Conservation (phyloP, 1,284 basidiomycete species). For the Trametes polyzona region DNA sequence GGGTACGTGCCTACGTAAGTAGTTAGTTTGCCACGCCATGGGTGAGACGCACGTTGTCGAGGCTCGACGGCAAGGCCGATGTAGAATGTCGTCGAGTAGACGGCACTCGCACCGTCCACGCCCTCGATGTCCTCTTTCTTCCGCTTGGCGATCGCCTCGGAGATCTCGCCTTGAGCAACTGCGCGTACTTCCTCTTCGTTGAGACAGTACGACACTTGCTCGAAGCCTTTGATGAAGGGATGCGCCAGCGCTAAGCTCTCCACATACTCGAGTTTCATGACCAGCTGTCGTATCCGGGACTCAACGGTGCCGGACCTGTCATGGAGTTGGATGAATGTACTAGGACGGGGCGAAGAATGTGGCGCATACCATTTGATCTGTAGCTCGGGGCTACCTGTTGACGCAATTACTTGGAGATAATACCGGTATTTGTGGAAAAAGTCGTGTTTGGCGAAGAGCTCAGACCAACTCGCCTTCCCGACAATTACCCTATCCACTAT, state of each 20-base stretch:
- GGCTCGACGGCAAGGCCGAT: slow-evolving; percentile 95
- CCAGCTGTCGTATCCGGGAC: slow-evolving; percentile 92
- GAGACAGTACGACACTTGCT: slow-evolving; percentile 84
- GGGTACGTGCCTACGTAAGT: slow-evolving; percentile 21
- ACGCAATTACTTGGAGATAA: slow-evolving; percentile 98
- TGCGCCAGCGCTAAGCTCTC: slow-evolving; percentile 92
- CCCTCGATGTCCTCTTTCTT: slow-evolving; percentile 83
- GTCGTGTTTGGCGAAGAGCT: slow-evolving; percentile 92
- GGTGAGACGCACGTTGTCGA: slow-evolving; percentile 72
- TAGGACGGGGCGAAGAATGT: too few relatives aligned
- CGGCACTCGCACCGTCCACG: slow-evolving; percentile 76
- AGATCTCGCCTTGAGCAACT: slow-evolving; percentile 90
- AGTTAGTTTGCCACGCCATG: background rate
- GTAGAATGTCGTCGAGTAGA: slow-evolving; percentile 95
- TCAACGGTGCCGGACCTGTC: slow-evolving; percentile 72
- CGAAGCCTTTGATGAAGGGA: slow-evolving; percentile 95
- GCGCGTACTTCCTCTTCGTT: slow-evolving; percentile 86
- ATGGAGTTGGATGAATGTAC: background rate
- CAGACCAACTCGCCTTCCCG: slow-evolving; percentile 86
- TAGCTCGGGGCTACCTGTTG: slow-evolving; percentile 79
- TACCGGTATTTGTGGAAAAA: slow-evolving; percentile 98
- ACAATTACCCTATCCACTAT: slow-evolving; percentile 93
- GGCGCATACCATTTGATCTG: slow-evolving; percentile 90
- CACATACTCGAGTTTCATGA: slow-evolving; percentile 97
- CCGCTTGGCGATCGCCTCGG: slow-evolving; percentile 71